Base-by-base conservation (phyloP, 495 filamentous ascomycete species). In the Extremus antarcticus region DNA sequence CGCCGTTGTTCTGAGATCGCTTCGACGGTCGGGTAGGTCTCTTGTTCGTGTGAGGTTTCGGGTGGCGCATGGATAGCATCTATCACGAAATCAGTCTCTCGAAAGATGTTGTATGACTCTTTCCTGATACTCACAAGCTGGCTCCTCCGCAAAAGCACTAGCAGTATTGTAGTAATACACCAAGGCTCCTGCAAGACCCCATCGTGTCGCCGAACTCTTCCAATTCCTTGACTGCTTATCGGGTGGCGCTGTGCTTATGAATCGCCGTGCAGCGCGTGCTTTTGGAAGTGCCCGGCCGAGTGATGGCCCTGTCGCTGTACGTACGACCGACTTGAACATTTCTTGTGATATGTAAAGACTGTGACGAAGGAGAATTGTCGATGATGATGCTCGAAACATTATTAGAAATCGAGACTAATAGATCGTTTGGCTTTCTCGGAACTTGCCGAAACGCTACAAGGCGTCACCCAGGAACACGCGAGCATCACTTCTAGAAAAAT, bases 141-240 rank as follows among this genome's bases (percentile, higher is more conserved):
- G 80, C 70, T 90, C 81, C 65, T 96, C 84, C 13, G 90, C 85
- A 69, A 98, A 97, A 38, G 86, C 74, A 58, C 78, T 78, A 67
- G 82, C 90, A 40, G 89, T 96, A 71, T 89, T 90, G 69, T 96
- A 98, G 66, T 83, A 95, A 74, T 96, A 98, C 29, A 95, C 67
- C n/a, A 80, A 79, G 21, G 74, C 89, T 48, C 68, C 72, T n/a
- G 88, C 90, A 45, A 92, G 61, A 51, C 82, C 88, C 77, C 87
- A 83, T 69, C 90, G 77, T 54, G 75, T 62, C 8, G 72, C 75
- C n/a, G 79, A 76, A 62, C 79, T 86, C 77, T 87, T 96, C 89
- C 86, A 95, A 63, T 81, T 84, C 65, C 88, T 71, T 57, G 78
- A 77, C 70, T 82, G 86, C 61, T 81, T 75, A 51, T 72, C 64